Evolutionary conservation across 192 early-diverging fungal species (phyloP), one percentile per base, ranked within the genome.

Genomic region (Dispira simplex): DNA sequence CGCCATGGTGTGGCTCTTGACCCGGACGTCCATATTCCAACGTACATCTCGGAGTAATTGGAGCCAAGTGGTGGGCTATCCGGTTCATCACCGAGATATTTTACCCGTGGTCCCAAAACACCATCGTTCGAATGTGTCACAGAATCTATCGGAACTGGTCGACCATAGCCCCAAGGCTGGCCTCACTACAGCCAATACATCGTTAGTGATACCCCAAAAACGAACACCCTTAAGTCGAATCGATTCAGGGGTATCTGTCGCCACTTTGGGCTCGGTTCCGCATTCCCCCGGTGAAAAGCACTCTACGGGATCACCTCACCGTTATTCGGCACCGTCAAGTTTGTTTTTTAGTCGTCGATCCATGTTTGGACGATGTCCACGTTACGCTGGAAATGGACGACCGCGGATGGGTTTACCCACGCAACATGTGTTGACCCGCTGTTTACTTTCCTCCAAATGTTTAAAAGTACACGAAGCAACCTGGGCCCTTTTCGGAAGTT

Each of bases 1-100:
- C 44, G 39, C 59, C 59, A 62, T 62, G 59, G 18, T 45, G 6
- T n/a, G 46, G 20, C n/a, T 62, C 6, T n/a, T 62, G 43, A 62
- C 59, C 6, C 23, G 46, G 8, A 62, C 59, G 20, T 32, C 26
- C 39, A n/a, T 62, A 11, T 62, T 62, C 26, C 39, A 23, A 8
- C 44, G 26, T 14, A 43, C 46, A 16, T 20, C 28, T 14, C 32
- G 32, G 11, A 14, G n/a, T 14, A 32, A n/a, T 20, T 62, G 39
- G 44, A 45, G 59, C 8, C 59, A 62, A 25, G 25, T 62, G n/a
- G 46, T 45, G 28, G 59, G 59, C 25, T 27, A 18, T 28, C 18
- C 56, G 0, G 10, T 58, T 10, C 26, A 45, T 62, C 51, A 53
- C n/a, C 51, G 51, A 9, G 20, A 26, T 2, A 53, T 9, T 53